Percentiles rank a stretch among this genome's conserved stretches.
Evolutionary conservation across 345 rosid species (phyloP).

Genomic region (Psidium guajava): DNA sequence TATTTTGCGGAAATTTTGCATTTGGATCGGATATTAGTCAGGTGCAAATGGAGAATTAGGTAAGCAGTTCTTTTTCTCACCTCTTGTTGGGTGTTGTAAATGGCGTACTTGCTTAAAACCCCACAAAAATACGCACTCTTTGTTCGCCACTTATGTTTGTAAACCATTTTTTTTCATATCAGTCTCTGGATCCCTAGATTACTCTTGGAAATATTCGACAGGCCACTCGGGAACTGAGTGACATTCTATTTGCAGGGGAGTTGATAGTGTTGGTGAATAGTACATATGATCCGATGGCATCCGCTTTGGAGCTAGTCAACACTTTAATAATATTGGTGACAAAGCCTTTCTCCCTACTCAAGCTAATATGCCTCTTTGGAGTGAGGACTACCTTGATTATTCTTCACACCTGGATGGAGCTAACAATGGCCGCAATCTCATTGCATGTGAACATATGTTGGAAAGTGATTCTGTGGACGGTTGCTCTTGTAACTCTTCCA

Average conservation of each 20-base stretch:
- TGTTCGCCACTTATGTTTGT: not conserved
- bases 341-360: conserved; percentile 35
- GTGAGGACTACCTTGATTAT: conserved; percentile 30
- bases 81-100: not conserved
- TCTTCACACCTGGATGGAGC: conserved; percentile 38
- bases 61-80: not conserved
- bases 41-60: not conserved
- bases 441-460: conserved; percentile 37
- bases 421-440: conserved; percentile 30
- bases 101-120: not conserved
- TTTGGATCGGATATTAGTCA: not conserved
- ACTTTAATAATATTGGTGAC: conserved; percentile 15
- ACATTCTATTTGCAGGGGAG: not conserved
- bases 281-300: conserved; percentile 1
- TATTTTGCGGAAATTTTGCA: not conserved
- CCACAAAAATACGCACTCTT: not conserved
- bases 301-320: conserved; percentile 18
- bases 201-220: not conserved
- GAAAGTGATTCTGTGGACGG: conserved; percentile 28
- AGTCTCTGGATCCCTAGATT: not conserved
- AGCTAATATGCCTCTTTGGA: conserved; percentile 18
- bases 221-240: not conserved
- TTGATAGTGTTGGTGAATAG: not conserved
- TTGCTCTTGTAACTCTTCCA: conserved; percentile 50
- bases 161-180: not conserved